A percentile compares a stretch with the other conserved stretches of the same genome.
These are phyloP conservation scores for Sisymbrium altissimum DNA, from an alignment of 345 rosid species.

Conservation along the genomic window DNA sequence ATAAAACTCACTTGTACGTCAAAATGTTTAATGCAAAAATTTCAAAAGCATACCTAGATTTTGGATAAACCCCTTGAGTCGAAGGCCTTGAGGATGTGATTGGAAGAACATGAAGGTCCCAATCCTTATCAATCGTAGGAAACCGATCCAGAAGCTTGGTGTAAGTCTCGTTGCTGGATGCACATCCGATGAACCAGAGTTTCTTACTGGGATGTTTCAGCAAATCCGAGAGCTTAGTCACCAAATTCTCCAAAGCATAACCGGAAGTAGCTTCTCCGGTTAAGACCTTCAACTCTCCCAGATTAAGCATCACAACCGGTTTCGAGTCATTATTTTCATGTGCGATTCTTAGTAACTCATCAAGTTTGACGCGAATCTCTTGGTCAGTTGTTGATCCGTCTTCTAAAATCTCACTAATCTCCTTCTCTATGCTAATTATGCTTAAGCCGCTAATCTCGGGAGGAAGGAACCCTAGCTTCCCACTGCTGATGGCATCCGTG, in stretches of 20 bases:
- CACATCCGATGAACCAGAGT: slow-evolving; percentile 53
- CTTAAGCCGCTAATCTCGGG: slow-evolving; percentile 35
- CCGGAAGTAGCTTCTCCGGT: slow-evolving; percentile 26
- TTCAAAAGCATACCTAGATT: slow-evolving; percentile 47
- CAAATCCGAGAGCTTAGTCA: slow-evolving; percentile 41
- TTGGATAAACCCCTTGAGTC: slow-evolving; percentile 34
- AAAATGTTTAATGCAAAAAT: not conserved
- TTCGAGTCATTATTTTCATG: slow-evolving; percentile 26
- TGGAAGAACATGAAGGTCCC: slow-evolving; percentile 65
- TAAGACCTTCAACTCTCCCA: slow-evolving; percentile 51
- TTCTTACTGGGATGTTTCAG: slow-evolving; percentile 35
- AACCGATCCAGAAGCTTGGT: slow-evolving; percentile 42
- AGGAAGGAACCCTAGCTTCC: slow-evolving; percentile 36
- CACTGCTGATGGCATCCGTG: slow-evolving; percentile 27
- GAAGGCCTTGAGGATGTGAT: slow-evolving; percentile 42
- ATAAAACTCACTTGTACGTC: not conserved
- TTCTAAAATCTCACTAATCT: slow-evolving; percentile 33
- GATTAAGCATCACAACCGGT: slow-evolving; percentile 42
- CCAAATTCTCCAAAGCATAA: slow-evolving; percentile 34
- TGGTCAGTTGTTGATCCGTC: slow-evolving; percentile 32
- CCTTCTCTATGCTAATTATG: slow-evolving; percentile 41
- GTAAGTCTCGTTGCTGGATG: slow-evolving; percentile 44
- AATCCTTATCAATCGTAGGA: slow-evolving; percentile 48
- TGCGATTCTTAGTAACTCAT: slow-evolving; percentile 31
- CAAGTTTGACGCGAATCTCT: slow-evolving; percentile 27